These are phyloP conservation scores for Platanthera guangdongensis DNA, from an alignment of 106 monocot genomes.

Conservation along the genomic window DNA sequence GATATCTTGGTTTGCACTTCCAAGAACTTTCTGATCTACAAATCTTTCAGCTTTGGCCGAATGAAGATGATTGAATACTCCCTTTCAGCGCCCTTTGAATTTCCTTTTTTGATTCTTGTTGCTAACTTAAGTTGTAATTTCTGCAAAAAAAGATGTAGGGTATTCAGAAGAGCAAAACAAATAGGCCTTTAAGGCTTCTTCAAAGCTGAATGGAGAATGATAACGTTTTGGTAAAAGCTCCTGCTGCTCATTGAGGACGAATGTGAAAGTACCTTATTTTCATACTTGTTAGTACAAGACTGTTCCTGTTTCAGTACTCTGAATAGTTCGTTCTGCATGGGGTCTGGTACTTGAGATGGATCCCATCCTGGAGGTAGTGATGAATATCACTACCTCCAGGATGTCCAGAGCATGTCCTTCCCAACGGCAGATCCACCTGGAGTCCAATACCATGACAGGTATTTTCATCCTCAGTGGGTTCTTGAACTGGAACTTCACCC, in stretches of 20 bases:
- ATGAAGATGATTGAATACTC: no score
- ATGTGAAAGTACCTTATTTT: slow-evolving; percentile 36
- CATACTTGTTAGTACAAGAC: slow-evolving; percentile 24
- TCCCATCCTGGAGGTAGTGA: slow-evolving; percentile 19
- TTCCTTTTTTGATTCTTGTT: slow-evolving; percentile 48
- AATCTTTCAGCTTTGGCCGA: no score
- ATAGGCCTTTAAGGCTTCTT: neutral
- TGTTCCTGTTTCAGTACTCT: slow-evolving; percentile 39
- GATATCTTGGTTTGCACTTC: no score
- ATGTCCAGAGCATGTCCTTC: slow-evolving; percentile 9
- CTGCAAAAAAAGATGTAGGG: slow-evolving; percentile 22
- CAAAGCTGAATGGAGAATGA: neutral
- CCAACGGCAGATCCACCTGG: neutral
- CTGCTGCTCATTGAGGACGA: neutral
- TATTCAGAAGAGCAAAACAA: neutral
- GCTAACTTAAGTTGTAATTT: slow-evolving; percentile 29
- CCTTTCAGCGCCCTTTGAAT: slow-evolving; percentile 43
- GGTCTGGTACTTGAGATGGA: slow-evolving; percentile 37
- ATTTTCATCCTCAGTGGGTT: neutral
- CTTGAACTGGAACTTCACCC: no score
- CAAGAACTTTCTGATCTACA: no score
- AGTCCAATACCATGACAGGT: neutral
- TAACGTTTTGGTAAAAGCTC: neutral
- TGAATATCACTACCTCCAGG: neutral
- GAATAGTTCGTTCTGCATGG: slow-evolving; percentile 53